Conservation (phyloP, 192 early-diverging fungal genomes). For the Entomortierella lignicola region DNA sequence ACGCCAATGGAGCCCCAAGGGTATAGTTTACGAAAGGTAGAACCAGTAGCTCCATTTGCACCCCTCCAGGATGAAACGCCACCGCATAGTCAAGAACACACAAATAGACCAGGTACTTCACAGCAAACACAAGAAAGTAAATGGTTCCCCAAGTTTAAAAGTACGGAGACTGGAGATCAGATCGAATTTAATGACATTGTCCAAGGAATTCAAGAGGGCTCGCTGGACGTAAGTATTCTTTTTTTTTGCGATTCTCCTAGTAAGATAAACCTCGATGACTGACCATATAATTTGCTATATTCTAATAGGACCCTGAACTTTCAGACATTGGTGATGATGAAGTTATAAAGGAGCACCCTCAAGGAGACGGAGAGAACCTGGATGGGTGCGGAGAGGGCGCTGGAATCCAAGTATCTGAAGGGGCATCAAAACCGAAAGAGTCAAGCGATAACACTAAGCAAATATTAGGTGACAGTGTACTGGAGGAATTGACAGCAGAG, state of each 20-base stretch:
- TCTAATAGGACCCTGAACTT: slow-evolving; percentile 5
- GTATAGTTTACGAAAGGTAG: slow-evolving; percentile 1
- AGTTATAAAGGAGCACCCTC: no score
- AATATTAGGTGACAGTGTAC: background rate
- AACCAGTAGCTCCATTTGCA: background rate
- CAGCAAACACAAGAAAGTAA: background rate
- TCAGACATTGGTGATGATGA: slow-evolving; percentile 4
- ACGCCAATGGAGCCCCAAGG: slow-evolving; percentile 23
- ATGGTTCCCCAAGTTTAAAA: slow-evolving; percentile 18
- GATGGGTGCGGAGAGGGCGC: background rate
- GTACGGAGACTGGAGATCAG: slow-evolving; percentile 2
- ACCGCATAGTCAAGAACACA: background rate
- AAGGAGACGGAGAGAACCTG: no score
- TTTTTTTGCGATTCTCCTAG: background rate
- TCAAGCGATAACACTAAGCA: no score
- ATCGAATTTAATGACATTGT: slow-evolving; percentile 26
- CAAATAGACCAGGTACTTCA: background rate
- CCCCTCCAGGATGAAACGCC: slow-evolving; percentile 5
- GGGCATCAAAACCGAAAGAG: no score
- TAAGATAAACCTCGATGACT: background rate
- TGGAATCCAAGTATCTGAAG: no score
- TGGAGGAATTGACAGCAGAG: slow-evolving; percentile 1
- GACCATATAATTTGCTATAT: background rate
- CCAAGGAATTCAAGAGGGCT: slow-evolving; percentile 38
- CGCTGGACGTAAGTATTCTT: slow-evolving; percentile 23